A percentile compares a stretch with the other conserved stretches of the same genome.
Conservation (phyloP, 2,329 filamentous ascomycete species). For the Coleophoma crateriformis region DNA sequence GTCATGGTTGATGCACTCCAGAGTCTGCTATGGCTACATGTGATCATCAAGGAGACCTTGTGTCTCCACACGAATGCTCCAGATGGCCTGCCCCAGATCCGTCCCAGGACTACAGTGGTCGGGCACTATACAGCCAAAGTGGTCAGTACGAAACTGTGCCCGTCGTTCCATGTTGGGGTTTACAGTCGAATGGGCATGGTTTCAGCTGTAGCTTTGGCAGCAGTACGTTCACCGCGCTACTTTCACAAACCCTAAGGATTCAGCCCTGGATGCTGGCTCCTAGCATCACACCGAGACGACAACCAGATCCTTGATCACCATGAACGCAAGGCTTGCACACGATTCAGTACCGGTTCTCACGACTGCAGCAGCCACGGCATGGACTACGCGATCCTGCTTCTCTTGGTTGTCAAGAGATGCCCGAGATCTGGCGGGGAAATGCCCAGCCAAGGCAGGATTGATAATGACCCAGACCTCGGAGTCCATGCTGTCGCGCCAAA, state of each 20-base stretch:
- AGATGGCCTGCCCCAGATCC: background rate
- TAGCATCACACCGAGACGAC: background rate
- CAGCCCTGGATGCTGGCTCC: background rate
- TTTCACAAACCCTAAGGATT: background rate
- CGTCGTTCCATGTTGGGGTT: too few relatives aligned
- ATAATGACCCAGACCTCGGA: background rate
- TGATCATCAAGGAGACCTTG: slow-evolving; percentile 34
- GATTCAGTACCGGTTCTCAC: background rate
- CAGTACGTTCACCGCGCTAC: background rate
- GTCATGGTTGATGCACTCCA: slow-evolving; percentile 14
- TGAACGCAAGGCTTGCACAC: background rate
- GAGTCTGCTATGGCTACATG: slow-evolving; percentile 31
- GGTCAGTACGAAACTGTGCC: background rate
- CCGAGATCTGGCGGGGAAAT: background rate
- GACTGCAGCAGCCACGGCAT: background rate
- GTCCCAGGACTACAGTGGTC: background rate
- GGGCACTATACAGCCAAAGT: background rate
- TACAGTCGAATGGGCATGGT: background rate
- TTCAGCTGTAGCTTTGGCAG: background rate
- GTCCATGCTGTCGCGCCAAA: background rate
- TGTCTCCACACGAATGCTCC: slow-evolving; percentile 12
- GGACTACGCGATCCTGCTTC: background rate
- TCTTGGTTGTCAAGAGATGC: background rate
- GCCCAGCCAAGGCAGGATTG: background rate
- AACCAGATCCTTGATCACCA: background rate